Evolutionary conservation across 2,329 filamentous ascomycete species (phyloP).

Genomic region (Colletotrichum godetiae): DNA sequence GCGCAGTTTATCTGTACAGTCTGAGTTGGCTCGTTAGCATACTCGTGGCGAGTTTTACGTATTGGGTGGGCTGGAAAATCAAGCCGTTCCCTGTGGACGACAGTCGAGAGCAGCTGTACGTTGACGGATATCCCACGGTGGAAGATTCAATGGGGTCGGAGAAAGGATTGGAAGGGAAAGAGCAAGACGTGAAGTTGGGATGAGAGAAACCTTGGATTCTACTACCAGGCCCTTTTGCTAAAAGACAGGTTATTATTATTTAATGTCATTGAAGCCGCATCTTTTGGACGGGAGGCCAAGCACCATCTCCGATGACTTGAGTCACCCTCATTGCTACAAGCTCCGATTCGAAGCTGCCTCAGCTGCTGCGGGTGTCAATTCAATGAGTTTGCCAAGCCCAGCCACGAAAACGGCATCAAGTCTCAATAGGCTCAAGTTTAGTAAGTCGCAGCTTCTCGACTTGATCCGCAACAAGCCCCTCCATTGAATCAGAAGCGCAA

Average conservation of each 20-base stretch:
- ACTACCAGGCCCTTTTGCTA: neutral
- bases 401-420: constrained; percentile 29
- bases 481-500: constrained; percentile 5
- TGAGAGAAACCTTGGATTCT: neutral
- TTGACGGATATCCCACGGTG: neutral
- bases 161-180: neutral
- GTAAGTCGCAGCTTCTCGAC: constrained; percentile 23
- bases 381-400: constrained; percentile 18
- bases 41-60: constrained; percentile 29
- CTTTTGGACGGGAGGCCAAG: too few species aligned
- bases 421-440: constrained; percentile 15
- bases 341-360: constrained; percentile 4
- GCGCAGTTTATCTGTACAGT: constrained; percentile 36
- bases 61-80: constrained; percentile 26
- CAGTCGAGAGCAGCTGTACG: neutral
- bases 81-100: constrained; percentile 10
- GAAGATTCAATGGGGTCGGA: neutral
- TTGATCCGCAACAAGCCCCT: constrained; percentile 26
- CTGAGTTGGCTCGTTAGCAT: constrained; percentile 40
- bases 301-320: too few species aligned
- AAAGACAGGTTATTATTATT: neutral
- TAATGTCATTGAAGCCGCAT: too few species aligned
- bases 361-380: constrained; percentile 6
- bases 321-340: neutral
- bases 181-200: neutral